Evolutionary conservation across 2,329 filamentous ascomycete species (phyloP).

Genomic region (Ceratocystis cubensis): DNA sequence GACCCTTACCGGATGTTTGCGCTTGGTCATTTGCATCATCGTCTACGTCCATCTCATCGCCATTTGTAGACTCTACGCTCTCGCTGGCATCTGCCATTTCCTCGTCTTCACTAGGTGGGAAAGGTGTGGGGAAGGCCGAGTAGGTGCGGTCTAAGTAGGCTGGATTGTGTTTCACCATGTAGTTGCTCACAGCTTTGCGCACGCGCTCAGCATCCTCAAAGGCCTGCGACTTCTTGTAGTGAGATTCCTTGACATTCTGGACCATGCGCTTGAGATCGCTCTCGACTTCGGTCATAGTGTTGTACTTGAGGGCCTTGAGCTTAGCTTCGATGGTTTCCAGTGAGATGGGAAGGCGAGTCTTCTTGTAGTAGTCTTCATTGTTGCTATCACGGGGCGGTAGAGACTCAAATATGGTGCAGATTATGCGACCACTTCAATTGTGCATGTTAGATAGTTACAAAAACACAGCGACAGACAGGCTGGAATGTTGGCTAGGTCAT

Average conservation of each 20-base stretch:
- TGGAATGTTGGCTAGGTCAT: background rate
- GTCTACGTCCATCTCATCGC: slow-evolving; percentile 19
- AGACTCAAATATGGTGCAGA: slow-evolving; percentile 62
- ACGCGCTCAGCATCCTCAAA: slow-evolving; percentile 80
- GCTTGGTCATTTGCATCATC: slow-evolving; percentile 24
- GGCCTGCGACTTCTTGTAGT: slow-evolving; percentile 56
- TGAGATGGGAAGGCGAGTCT: slow-evolving; percentile 66
- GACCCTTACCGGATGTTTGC: background rate
- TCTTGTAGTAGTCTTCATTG: slow-evolving; percentile 64
- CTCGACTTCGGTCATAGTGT: slow-evolving; percentile 60
- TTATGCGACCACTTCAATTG: slow-evolving; percentile 51
- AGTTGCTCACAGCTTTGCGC: slow-evolving; percentile 73
- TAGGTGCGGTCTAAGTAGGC: slow-evolving; percentile 61
- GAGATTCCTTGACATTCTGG: slow-evolving; percentile 74
- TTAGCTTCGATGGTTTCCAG: slow-evolving; percentile 65
- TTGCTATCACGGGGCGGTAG: slow-evolving; percentile 48
- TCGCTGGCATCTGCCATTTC: slow-evolving; percentile 28
- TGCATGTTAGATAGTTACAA: slow-evolving; percentile 23
- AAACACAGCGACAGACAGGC: background rate
- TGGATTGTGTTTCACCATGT: slow-evolving; percentile 77
- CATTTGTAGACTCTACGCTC: slow-evolving; percentile 22
- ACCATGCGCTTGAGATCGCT: slow-evolving; percentile 82
- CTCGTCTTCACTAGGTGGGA: slow-evolving; percentile 43
- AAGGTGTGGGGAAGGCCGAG: slow-evolving; percentile 58
- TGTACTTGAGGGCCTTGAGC: slow-evolving; percentile 55